These are phyloP conservation scores for Adansonia digitata DNA, from an alignment of 345 rosid genomes.

Conservation along the genomic window DNA sequence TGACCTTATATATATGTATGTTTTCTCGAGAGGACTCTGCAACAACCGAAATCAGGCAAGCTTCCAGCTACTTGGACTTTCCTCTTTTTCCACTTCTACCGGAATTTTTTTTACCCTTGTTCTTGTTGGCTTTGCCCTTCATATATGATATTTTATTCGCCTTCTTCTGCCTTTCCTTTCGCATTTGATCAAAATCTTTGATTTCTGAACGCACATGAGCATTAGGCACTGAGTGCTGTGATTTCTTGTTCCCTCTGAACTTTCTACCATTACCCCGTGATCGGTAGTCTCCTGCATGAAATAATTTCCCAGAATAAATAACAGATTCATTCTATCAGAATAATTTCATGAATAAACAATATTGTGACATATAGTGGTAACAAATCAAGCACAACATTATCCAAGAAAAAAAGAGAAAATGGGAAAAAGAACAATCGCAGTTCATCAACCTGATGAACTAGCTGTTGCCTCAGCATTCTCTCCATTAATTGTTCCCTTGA, in stretches of 20 bases:
- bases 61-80: slow-evolving; percentile 29
- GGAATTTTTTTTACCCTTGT: slow-evolving; percentile 32
- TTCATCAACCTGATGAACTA: slow-evolving; percentile 43
- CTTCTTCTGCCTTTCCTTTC: slow-evolving; percentile 82
- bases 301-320: not conserved
- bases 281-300: slow-evolving; percentile 32
- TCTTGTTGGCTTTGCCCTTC: slow-evolving; percentile 53
- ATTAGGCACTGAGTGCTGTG: slow-evolving; percentile 48
- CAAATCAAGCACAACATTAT: not conserved
- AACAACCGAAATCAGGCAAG: not conserved
- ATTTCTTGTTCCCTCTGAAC: slow-evolving; percentile 45
- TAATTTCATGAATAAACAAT: no score
- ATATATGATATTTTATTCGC: slow-evolving; percentile 49
- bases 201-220: slow-evolving; percentile 81
- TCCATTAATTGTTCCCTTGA: slow-evolving; percentile 40
- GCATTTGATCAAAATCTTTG: slow-evolving; percentile 80
- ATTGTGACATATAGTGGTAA: not conserved
- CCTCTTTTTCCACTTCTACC: slow-evolving; percentile 36
- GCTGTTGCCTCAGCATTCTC: slow-evolving; percentile 36
- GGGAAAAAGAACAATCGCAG: not conserved
- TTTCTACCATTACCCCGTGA: slow-evolving; percentile 30
- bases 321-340: not conserved
- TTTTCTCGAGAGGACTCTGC: not conserved
- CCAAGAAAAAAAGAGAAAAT: not conserved
- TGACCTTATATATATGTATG: not conserved